These are phyloP conservation scores for Nymphaea thermarum DNA, from an alignment of 164 flowering plant genomes.

Conservation along the genomic window DNA sequence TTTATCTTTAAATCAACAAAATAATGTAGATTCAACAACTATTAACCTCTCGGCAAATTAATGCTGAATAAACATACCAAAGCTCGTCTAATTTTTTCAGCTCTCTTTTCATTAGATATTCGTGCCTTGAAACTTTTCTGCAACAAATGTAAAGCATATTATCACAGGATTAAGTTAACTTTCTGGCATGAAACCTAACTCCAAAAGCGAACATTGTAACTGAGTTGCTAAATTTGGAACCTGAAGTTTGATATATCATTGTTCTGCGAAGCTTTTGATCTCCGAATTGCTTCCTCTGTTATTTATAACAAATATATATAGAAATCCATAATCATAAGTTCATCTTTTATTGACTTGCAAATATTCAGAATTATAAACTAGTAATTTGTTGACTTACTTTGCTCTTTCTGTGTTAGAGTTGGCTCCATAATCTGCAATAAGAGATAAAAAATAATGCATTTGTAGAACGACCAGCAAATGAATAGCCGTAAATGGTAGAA, in stretches of 20 bases:
- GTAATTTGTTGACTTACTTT: slow-evolving; percentile 31
- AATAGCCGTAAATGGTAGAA: too few relatives aligned
- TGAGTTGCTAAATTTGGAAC: slow-evolving; percentile 18
- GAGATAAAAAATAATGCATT: not conserved
- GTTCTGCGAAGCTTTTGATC: slow-evolving; percentile 61
- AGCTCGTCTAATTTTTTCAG: slow-evolving; percentile 84
- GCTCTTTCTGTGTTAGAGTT: slow-evolving; percentile 53
- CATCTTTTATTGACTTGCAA: too few relatives aligned
- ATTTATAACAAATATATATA: not conserved
- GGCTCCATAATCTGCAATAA: slow-evolving; percentile 49
- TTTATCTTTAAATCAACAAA: not conserved
- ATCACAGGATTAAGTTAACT: too few relatives aligned
- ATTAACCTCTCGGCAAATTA: not conserved
- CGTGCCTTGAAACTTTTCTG: slow-evolving; percentile 91
- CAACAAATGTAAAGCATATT: slow-evolving; percentile 3
- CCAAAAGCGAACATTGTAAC: too few relatives aligned
- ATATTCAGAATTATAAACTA: too few relatives aligned
- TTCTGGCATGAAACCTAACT: too few relatives aligned
- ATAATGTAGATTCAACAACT: not conserved
- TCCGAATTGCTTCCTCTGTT: slow-evolving; percentile 70
- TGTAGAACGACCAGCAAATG: too few relatives aligned
- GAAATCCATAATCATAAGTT: too few relatives aligned
- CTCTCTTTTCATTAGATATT: slow-evolving; percentile 65
- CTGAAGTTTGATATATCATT: slow-evolving; percentile 47
- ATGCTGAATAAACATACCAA: slow-evolving; percentile 28